Evolutionary conservation across 139 green algal genomes (phyloP), one percentile per base, ranked within the genome.

Genomic region (Chlorella sorokiniana): DNA sequence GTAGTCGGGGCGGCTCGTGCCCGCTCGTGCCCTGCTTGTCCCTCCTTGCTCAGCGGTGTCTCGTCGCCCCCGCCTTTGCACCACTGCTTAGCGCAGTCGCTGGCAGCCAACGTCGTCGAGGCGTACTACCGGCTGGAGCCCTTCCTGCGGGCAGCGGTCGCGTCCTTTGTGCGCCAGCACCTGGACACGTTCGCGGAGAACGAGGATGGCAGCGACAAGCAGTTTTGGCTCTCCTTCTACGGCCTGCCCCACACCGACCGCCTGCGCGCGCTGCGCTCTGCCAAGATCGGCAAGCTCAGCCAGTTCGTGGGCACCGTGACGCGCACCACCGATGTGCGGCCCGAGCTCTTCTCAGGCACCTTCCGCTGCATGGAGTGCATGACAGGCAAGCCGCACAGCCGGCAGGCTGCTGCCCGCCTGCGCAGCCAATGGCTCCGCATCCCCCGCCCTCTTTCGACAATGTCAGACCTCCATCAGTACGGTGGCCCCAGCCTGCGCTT

Each of bases 311-410:
- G 95, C 63, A 98, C 96, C 16, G 94, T 99, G 22, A 99, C 96
- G 5, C 91, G 97, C 61, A 98, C 95, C 38, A 96, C 89, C 31
- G 97, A 99, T 76, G 97, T 99, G 65, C 84, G 92, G 25, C 94
- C 97, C 22, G 97, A 99, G 91, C 92, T 99, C 56, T 95, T 94
- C 81, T 88, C 92, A 48, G 97, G 90, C 37, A 90, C 93, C 27
- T 99, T 99, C 92, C 91, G 85, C 45, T 99, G 97, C 89, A 74
- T 91, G 64, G 85, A 94, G 40, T 99, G 97, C 86, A 84, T 84
- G 65, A 87, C 83, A 8, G 52, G 68, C 54, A 45, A 6, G 68
- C 25, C 31, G 56, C 37, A 27, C 3, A 14, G 11, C 33, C 14
- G 33, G 31, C 25, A 10, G 56, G 27, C 56, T 64, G 56, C 56